phyloP scores from a whole-genome alignment of 345 rosid genomes.

The Gossypium raimondii region DNA sequence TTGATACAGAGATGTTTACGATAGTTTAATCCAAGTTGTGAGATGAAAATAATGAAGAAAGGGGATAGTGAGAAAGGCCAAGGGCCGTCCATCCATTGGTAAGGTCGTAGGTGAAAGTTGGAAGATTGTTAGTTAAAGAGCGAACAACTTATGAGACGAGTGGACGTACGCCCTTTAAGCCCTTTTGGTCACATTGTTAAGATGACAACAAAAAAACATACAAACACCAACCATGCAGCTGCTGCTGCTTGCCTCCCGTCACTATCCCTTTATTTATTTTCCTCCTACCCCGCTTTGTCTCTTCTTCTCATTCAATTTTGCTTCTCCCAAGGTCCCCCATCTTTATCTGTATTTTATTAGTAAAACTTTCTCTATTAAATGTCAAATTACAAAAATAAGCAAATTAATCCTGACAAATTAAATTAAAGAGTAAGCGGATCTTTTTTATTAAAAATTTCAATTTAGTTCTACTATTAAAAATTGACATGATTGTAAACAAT shows the following conservation, averaged over 20 bases:
- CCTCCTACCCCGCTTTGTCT: background rate
- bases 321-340: background rate
- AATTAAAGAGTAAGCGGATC: no score
- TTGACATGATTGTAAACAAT: no score
- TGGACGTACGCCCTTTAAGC: conserved; percentile 19
- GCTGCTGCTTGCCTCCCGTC: background rate
- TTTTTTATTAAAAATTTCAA: no score
- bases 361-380: no score
- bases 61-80: conserved; percentile 14
- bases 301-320: background rate
- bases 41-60: background rate
- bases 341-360: background rate
- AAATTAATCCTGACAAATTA: no score
- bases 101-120: conserved; percentile 7
- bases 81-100: conserved; percentile 19
- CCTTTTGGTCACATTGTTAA: conserved; percentile 8
- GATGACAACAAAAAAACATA: background rate
- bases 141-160: conserved; percentile 28
- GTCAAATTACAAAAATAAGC: no score
- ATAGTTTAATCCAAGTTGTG: background rate
- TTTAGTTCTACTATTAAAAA: no score
- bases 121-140: background rate
- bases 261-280: background rate
- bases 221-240: background rate
- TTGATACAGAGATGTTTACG: no score